A percentile compares a stretch with the other conserved stretches of the same genome.
Conservation (phyloP, 805 yeast genomes). For the Dipodascus albidus region DNA sequence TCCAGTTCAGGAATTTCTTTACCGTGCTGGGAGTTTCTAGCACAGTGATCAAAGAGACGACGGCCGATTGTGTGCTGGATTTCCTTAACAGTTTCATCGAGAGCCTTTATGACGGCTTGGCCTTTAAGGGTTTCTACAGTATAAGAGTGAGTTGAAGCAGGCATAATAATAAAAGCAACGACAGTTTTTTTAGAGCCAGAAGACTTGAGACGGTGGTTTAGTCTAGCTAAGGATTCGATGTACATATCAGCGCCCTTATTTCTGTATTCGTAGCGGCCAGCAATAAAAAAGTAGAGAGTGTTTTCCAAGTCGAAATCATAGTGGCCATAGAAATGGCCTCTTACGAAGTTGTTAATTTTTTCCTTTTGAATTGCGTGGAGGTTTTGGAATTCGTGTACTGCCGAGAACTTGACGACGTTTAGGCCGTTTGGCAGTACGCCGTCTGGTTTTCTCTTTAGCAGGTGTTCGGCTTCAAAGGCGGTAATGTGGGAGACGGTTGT, state of each 20-base stretch:
- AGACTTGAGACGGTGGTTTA: constrained; percentile 77
- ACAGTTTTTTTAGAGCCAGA: constrained; percentile 80
- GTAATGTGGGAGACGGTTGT: constrained; percentile 96
- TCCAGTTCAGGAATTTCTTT: constrained; percentile 68
- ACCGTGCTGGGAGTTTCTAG: constrained; percentile 42
- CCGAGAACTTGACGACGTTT: constrained; percentile 90
- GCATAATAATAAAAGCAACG: constrained; percentile 97
- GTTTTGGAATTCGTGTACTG: constrained; percentile 96
- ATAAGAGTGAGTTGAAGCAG: constrained; percentile 86
- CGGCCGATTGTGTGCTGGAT: constrained; percentile 80
- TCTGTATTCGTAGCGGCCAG: constrained; percentile 94
- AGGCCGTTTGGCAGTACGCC: constrained; percentile 96
- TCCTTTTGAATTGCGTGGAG: constrained; percentile 86
- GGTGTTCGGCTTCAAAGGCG: constrained; percentile 89
- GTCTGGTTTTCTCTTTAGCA: constrained; percentile 91
- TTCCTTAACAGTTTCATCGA: constrained; percentile 79
- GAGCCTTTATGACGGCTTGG: constrained; percentile 88
- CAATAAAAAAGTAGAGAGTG: constrained; percentile 89
- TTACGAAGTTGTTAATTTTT: constrained; percentile 83
- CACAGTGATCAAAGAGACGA: constrained; percentile 82
- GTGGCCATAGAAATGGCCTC: constrained; percentile 96
- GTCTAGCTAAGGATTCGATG: constrained; percentile 83
- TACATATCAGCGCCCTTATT: constrained; percentile 95
- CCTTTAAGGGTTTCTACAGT: constrained; percentile 94
- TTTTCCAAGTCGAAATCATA: constrained; percentile 90